These are phyloP conservation scores for Lipomyces lipofer DNA, from an alignment of 805 yeast genomes.

Conservation along the genomic window DNA sequence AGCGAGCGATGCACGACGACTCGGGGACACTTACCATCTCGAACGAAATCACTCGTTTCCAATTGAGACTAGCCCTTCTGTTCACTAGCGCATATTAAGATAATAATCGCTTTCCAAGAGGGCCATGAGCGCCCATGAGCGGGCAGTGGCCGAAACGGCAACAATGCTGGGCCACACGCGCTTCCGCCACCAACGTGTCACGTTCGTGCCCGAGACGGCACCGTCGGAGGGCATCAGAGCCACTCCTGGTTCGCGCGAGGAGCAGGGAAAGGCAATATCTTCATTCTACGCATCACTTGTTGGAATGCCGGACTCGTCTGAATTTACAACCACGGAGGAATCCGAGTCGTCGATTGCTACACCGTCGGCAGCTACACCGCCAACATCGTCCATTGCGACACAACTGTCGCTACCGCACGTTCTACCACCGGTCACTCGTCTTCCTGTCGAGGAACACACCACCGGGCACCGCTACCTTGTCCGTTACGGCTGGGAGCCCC, in stretches of 20 bases:
- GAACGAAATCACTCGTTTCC: no score
- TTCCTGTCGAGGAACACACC: slow-evolving; percentile 20
- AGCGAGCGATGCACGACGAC: no score
- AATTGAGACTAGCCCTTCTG: no score
- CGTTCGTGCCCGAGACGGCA: slow-evolving; percentile 18
- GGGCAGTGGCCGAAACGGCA: slow-evolving; percentile 1
- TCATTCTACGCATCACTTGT: slow-evolving; percentile 22
- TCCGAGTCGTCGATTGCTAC: not conserved
- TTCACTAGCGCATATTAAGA: no score
- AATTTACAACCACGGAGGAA: no score
- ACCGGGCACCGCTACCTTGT: slow-evolving; percentile 24
- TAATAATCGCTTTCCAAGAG: no score
- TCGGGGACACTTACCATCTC: no score
- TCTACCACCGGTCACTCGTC: slow-evolving; percentile 18
- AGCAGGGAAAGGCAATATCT: slow-evolving; percentile 2
- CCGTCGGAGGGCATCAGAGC: not conserved
- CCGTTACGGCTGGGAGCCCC: slow-evolving; percentile 28
- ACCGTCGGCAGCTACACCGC: not conserved
- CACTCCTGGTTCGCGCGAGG: not conserved
- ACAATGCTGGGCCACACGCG: not conserved
- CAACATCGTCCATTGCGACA: slow-evolving; percentile 13
- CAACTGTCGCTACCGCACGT: slow-evolving; percentile 18
- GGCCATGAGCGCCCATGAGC: slow-evolving; percentile 4
- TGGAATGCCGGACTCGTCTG: slow-evolving; percentile 17
- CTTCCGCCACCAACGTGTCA: slow-evolving; percentile 21